Base-by-base conservation (phyloP, 1,284 basidiomycete species). In the Ceratobasidium sp. region DNA sequence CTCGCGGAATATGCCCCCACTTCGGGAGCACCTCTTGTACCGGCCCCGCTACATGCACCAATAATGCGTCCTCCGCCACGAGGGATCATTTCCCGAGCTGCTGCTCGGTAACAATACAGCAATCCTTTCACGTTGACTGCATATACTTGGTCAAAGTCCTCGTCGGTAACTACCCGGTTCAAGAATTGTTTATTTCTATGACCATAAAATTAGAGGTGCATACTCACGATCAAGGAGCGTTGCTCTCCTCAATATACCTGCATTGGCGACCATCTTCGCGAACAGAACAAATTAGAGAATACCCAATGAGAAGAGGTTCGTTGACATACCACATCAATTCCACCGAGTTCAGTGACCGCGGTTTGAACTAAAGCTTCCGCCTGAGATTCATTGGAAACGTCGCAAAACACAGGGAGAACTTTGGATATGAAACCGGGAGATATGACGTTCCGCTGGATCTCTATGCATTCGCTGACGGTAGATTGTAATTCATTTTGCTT, bases 41-140 rank as follows among this genome's bases (percentile, higher is more conserved):
- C 66, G 20, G 23, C 49, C 18, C 28, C 23, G 46, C 66, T 68
- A 26, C 44, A 51, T 20, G 68, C 46, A 42, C 86, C 86, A 33
- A 88, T 83, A 5, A 88, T 84, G 46, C 85, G 81, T 7, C 87
- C 87, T 15, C 87, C 85, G 18, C 81, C 85, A 81, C 86, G 85
- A 72, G 77, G 77, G 60, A 86, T 82, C 85, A 86, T 85, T 46
- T 84, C 83, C 9, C 70, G 66, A 15, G 84, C 86, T 3, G 85
- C 86, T 20, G 84, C 83, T 79, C 86, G 86, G 69, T 87, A 86
- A 77, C 84, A 86, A 26, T 85, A 80, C 71, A 86, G 84, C 0
- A 83, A 82, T 46, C 86, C 86, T 46, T 82, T 82, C 49, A 83
- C 82, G 63, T 86, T 86, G 56, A 86, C 83, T 1, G 81, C 77